Conservation (phyloP, 495 filamentous ascomycete genomes). For the Cudoniella acicularis region DNA sequence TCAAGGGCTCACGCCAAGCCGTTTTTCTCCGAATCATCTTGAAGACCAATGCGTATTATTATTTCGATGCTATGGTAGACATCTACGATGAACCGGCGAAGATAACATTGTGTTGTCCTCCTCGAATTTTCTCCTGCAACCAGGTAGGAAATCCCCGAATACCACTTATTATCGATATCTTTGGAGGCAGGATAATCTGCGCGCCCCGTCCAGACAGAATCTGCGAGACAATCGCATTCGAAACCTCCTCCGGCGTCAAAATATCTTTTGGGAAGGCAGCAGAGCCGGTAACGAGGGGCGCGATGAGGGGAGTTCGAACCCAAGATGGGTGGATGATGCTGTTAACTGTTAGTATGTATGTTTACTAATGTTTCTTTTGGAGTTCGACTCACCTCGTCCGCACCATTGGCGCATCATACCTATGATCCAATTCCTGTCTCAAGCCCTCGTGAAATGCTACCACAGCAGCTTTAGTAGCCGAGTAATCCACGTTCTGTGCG, state of each 20-base stretch:
- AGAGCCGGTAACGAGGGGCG: constrained; percentile 34
- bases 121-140: background rate
- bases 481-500: constrained; percentile 62
- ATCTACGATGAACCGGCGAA: background rate
- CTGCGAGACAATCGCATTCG: constrained; percentile 38
- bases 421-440: constrained; percentile 39
- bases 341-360: background rate
- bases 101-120: background rate
- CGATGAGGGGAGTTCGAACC: constrained; percentile 44
- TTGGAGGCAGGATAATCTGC: background rate
- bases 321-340: constrained; percentile 43
- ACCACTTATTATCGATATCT: background rate
- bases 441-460: constrained; percentile 26
- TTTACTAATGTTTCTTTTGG: background rate
- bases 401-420: constrained; percentile 41
- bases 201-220: constrained; percentile 37
- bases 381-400: constrained; percentile 36
- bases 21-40: too few species aligned
- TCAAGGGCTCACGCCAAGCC: too few species aligned
- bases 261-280: constrained; percentile 35
- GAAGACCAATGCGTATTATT: too few species aligned
- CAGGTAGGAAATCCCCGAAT: background rate
- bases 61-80: too few species aligned
- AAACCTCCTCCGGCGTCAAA: constrained; percentile 35
- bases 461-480: background rate